Conservation (phyloP, 306 rosid species). For the Urtica urens region DNA sequence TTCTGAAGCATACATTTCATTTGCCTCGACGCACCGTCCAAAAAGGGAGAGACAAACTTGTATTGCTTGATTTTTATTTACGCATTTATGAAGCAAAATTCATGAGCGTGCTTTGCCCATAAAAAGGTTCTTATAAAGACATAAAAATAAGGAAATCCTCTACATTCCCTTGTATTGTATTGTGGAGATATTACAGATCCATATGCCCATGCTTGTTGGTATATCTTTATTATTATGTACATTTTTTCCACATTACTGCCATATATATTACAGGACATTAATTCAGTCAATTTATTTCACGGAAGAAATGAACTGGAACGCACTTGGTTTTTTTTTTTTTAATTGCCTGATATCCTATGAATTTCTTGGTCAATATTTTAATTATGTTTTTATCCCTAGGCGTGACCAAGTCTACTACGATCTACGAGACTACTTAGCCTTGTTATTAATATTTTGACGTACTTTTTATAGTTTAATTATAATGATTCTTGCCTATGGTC, state of each 20-base stretch:
- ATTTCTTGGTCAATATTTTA: not conserved
- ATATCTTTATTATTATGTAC: not conserved
- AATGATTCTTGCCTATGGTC: not conserved
- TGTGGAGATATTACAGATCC: not conserved
- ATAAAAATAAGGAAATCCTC: not conserved
- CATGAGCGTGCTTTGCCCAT: slow-evolving; percentile 6
- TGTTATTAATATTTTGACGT: not conserved
- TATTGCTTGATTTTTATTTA: not conserved
- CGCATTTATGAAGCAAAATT: not conserved
- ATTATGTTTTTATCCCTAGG: not conserved
- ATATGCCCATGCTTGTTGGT: slow-evolving; percentile 4
- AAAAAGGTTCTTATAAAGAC: not conserved
- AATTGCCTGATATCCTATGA: slow-evolving; percentile 5
- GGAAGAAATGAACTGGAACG: slow-evolving; percentile 8
- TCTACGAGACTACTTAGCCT: too few relatives aligned
- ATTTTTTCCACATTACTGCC: not conserved
- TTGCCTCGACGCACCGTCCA: not conserved
- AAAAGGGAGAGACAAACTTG: not conserved
- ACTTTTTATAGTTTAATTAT: not conserved
- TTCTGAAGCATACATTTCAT: too few relatives aligned
- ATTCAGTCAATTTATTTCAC: not conserved
- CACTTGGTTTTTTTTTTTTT: not conserved
- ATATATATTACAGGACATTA: not conserved
- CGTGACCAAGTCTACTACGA: not conserved
- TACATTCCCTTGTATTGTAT: too few relatives aligned